These are phyloP conservation scores for Eucalyptus marginata DNA, from an alignment of 345 rosid genomes.

Conservation along the genomic window DNA sequence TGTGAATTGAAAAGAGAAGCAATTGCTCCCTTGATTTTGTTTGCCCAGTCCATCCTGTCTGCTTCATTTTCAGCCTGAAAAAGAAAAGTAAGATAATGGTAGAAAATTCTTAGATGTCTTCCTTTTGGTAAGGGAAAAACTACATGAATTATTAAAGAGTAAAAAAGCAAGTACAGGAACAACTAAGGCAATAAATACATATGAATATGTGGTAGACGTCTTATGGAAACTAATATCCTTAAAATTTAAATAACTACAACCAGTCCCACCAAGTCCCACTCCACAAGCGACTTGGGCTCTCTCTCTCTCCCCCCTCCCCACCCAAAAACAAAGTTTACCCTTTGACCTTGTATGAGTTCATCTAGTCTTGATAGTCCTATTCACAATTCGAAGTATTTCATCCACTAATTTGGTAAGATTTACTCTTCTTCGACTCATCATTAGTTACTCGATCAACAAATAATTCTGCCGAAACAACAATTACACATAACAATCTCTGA, in stretches of 20 bases:
- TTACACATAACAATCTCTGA: neutral
- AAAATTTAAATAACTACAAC: neutral
- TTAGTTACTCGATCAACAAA: neutral
- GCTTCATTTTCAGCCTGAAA: constrained; percentile 82
- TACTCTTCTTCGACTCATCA: neutral
- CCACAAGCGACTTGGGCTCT: neutral
- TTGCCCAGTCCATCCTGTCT: constrained; percentile 79
- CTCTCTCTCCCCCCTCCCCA: neutral
- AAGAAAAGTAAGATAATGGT: neutral
- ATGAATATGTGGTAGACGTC: neutral
- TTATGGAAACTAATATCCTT: neutral
- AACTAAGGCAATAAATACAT: neutral
- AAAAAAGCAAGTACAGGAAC: neutral
- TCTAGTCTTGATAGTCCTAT: neutral
- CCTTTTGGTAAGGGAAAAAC: neutral
- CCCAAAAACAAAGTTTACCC: neutral
- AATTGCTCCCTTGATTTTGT: constrained; percentile 63
- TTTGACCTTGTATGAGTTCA: neutral
- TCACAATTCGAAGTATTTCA: neutral
- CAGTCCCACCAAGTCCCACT: neutral
- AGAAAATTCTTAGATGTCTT: neutral
- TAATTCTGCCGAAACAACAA: neutral
- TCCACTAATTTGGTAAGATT: neutral
- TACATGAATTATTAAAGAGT: neutral
- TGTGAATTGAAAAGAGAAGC: constrained; percentile 61